Conservation (phyloP, 345 rosid genomes). For the Zanthoxylum bungeanum region DNA sequence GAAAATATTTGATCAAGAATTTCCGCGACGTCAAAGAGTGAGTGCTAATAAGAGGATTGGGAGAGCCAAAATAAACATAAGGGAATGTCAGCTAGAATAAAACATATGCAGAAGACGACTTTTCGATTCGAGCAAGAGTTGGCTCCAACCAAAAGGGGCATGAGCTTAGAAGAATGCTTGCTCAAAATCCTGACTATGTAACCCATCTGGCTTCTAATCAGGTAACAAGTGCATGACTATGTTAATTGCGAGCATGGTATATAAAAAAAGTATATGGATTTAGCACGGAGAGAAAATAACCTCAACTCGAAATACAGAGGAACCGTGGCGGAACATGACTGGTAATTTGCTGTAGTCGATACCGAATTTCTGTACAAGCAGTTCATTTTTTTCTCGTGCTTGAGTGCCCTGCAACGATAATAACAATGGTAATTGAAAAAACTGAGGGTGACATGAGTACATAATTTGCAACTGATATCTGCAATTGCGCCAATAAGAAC, state of each 20-base stretch:
- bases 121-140: not conserved
- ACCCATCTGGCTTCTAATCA: not conserved
- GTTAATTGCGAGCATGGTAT: not conserved
- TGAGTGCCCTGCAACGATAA: slow-evolving; percentile 67
- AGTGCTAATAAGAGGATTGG: not conserved
- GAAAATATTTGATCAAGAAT: not conserved
- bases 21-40: not conserved
- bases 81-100: not conserved
- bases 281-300: slow-evolving; percentile 14
- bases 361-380: slow-evolving; percentile 60
- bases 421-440: not conserved
- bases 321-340: slow-evolving; percentile 62
- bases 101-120: not conserved
- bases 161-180: not conserved
- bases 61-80: no score
- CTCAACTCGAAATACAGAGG: slow-evolving; percentile 47
- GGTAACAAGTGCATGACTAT: not conserved
- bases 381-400: slow-evolving; percentile 64
- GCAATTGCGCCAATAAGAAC: no score
- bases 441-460: not conserved
- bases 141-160: not conserved
- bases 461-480: not conserved
- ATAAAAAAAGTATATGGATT: not conserved
- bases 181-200: no score
- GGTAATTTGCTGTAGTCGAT: slow-evolving; percentile 62